A percentile compares a stretch with the other conserved stretches of the same genome.
Evolutionary conservation across 1,284 basidiomycete genomes (phyloP).

Genomic region (Coriolopsis trogii): DNA sequence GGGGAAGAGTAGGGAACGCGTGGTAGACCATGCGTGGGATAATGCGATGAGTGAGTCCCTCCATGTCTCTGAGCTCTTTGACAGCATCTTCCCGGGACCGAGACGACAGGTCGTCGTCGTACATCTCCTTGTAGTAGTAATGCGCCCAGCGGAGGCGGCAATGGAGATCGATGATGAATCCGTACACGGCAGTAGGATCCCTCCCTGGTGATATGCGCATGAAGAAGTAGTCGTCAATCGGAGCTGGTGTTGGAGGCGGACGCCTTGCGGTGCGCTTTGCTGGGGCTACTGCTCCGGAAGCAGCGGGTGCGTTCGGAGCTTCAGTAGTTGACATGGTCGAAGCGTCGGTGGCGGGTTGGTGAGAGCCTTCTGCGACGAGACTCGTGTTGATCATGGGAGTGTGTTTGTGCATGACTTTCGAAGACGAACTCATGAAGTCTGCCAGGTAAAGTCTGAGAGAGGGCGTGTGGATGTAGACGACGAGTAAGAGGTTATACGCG

Average conservation of each 20-base stretch:
- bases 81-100: neutral
- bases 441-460: no score
- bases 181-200: neutral
- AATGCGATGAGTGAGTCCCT: neutral
- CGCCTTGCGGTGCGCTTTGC: neutral
- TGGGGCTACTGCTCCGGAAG: neutral
- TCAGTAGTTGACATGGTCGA: no score
- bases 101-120: neutral
- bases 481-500: no score
- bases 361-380: no score
- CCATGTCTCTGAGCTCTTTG: neutral
- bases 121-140: neutral
- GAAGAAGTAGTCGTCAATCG: neutral
- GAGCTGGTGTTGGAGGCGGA: neutral
- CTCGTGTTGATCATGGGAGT: no score
- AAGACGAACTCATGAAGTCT: no score
- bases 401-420: no score
- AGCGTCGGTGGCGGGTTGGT: no score
- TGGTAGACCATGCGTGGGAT: neutral
- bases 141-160: neutral
- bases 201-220: neutral
- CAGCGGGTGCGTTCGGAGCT: no score
- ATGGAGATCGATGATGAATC: neutral
- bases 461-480: no score
- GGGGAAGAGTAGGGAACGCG: neutral